A percentile compares a stretch with the other conserved stretches of the same genome.
Conservation (phyloP, 73 alveolate genomes). For the Paramecium caudatum region DNA sequence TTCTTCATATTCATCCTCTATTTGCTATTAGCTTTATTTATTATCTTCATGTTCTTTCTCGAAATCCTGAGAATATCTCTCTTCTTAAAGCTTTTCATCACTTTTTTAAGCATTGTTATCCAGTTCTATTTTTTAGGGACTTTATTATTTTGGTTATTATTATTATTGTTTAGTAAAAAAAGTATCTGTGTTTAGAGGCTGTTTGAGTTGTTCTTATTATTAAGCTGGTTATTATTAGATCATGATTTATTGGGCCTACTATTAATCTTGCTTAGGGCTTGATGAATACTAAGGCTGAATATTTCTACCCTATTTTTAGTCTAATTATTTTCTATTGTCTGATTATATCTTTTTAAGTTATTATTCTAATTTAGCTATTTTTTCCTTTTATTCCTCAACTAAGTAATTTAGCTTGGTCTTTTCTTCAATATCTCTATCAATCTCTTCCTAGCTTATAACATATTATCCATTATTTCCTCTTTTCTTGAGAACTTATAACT, state of each 20-base stretch:
- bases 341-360: conserved; percentile 29
- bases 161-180: not conserved
- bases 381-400: conserved; percentile 49
- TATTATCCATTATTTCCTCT: conserved; percentile 53
- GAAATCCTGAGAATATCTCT: not conserved
- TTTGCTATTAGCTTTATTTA: not conserved
- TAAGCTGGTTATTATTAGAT: not conserved
- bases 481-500: conserved; percentile 24
- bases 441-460: conserved; percentile 27
- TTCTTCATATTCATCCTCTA: conserved; percentile 4
- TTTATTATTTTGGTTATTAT: not conserved
- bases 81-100: not conserved
- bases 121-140: not conserved
- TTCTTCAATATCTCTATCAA: conserved; percentile 55
- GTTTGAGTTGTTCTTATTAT: not conserved
- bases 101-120: not conserved
- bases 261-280: not conserved
- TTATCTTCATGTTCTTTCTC: not conserved
- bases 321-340: conserved; percentile 62
- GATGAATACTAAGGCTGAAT: not conserved
- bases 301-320: not conserved
- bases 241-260: not conserved
- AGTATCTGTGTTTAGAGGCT: conserved; percentile 21
- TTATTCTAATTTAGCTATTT: conserved; percentile 45
- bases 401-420: conserved; percentile 7